Conservation (phyloP, 495 filamentous ascomycete genomes). For the Penicillium egyptiacum region DNA sequence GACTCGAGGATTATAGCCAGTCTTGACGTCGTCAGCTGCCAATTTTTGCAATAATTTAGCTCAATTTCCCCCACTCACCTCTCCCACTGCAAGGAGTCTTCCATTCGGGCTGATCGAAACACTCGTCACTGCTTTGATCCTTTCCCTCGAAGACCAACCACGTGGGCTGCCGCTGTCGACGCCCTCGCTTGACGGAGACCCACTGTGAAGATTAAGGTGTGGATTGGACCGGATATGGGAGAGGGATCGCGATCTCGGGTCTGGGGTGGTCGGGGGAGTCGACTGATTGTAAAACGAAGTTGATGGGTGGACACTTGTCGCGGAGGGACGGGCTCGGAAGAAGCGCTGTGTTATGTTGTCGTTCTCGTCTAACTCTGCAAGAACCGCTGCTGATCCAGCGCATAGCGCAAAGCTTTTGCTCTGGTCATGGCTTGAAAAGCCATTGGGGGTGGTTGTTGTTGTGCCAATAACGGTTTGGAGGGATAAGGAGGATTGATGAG, state of each 20-base stretch:
- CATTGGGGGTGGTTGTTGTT: constrained; percentile 79
- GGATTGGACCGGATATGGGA: constrained; percentile 34
- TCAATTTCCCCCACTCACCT: constrained; percentile 51
- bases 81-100: constrained; percentile 85
- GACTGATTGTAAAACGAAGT: constrained; percentile 59
- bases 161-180: constrained; percentile 64
- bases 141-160: constrained; percentile 80
- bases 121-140: constrained; percentile 95
- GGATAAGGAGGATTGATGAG: constrained; percentile 57
- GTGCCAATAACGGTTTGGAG: constrained; percentile 85
- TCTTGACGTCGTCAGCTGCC: constrained; percentile 44
- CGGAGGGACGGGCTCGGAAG: constrained; percentile 82
- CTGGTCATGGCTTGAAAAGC: constrained; percentile 76
- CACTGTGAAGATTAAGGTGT: constrained; percentile 29
- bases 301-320: constrained; percentile 61
- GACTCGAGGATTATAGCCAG: constrained; percentile 88
- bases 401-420: constrained; percentile 78
- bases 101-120: constrained; percentile 89
- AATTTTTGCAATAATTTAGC: constrained; percentile 14
- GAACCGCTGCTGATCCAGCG: constrained; percentile 88
- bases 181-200: constrained; percentile 46
- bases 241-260: constrained; percentile 38
- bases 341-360: constrained; percentile 76
- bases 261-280: constrained; percentile 54
- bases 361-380: constrained; percentile 76